Evolutionary conservation across 2,329 filamentous ascomycete species (phyloP), one percentile per base, ranked within the genome.

Genomic region (Scedosporium apiospermum): DNA sequence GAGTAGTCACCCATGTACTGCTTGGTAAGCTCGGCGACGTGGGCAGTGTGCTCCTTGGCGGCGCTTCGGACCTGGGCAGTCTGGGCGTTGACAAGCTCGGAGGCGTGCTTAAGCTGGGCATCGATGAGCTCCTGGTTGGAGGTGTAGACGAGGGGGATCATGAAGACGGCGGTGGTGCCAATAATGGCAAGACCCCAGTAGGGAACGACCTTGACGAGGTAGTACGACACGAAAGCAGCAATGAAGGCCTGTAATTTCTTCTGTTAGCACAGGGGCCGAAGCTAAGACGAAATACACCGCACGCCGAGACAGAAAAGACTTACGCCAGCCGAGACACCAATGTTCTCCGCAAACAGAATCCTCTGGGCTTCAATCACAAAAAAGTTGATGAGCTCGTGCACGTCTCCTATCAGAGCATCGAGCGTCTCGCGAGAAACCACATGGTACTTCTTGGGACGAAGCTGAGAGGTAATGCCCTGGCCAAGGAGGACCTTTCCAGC

Each of bases 61-160:
- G 86, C 77, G 63, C 77, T 75, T 69, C 83, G 82, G 60, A 88
- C 78, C 76, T 88, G 85, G 65, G 79, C 75, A 60, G 86, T 86
- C 77, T 89, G 87, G 65, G 81, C 77, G 71, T 81, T 82, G 70
- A 88, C 77, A 46, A 87, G 71, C 38, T 86, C 78, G 51, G 80
- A 79, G 62, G 79, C 82, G 65, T 83, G 77, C 72, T 82, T 76
- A 67, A 89, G 71, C 68, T 88, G 82, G 66, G 79, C 73, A 70
- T 89, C 87, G 68, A 89, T 89, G 63, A 88, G 73, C 75, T 89
- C 86, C 77, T 88, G 80, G 80, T 89, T 89, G 69, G 80, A 79
- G 68, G 80, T 80, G 76, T 89, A 89, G 71, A 88, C 69, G 61
- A 89, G 78, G 34, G 87, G 87, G 12, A 77, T 78, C 64, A 87